These are phyloP conservation scores for Rubia occidens DNA, from an alignment of 305 asterid genomes.

Conservation along the genomic window DNA sequence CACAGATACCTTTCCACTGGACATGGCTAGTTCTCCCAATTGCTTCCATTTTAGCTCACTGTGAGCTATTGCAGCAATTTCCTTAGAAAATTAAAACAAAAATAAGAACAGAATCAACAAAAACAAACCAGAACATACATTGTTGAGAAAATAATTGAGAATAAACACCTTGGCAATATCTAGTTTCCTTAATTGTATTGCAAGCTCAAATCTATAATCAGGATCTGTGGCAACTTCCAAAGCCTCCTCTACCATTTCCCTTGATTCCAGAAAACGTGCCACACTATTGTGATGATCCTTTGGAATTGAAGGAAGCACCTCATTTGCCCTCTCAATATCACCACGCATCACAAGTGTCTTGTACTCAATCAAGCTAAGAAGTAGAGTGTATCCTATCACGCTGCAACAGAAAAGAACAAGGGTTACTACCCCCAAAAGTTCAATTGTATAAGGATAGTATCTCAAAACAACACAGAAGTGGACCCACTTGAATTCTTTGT, in stretches of 20 bases:
- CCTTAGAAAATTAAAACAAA: constrained; percentile 37
- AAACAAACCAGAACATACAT: constrained; percentile 3
- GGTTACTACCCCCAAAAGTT: not conserved
- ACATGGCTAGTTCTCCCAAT: constrained; percentile 97
- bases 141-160: not conserved
- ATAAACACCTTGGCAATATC: constrained; percentile 72
- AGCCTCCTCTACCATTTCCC: constrained; percentile 93
- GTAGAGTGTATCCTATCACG: constrained; percentile 78
- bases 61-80: constrained; percentile 67
- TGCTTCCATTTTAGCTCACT: constrained; percentile 97
- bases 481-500: constrained; percentile 97
- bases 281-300: constrained; percentile 80
- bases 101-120: constrained; percentile 11
- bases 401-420: constrained; percentile 33
- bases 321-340: constrained; percentile 85
- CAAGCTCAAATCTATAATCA: constrained; percentile 94
- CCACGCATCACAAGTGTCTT: constrained; percentile 99
- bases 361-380: constrained; percentile 91
- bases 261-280: constrained; percentile 95
- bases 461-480: not conserved
- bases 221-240: constrained; percentile 89
- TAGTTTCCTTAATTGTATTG: constrained; percentile 82
- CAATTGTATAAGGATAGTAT: not conserved
- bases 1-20: constrained; percentile 73
- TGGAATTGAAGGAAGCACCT: constrained; percentile 80